Conservation (phyloP, 371 early-diverging fungal genomes). For the Lichtheimia hyalospora region DNA sequence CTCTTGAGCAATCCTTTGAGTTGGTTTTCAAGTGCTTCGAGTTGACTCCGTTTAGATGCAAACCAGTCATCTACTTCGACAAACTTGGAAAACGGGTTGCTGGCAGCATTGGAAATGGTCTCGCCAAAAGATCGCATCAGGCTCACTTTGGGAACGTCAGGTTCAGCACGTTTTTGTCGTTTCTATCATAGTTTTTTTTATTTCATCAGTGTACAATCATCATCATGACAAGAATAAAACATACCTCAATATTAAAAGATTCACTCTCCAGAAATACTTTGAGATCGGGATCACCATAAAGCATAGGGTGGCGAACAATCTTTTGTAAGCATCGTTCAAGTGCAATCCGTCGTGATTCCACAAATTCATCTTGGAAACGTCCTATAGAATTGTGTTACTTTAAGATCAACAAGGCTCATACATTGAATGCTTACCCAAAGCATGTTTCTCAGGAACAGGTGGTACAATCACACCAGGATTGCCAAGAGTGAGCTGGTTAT, state of each 20-base stretch:
- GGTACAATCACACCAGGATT: conserved; percentile 93
- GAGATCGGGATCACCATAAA: conserved; percentile 83
- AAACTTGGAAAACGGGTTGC: conserved; percentile 46
- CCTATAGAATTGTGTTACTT: conserved; percentile 41
- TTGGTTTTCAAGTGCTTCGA: conserved; percentile 85
- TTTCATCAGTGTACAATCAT: neutral
- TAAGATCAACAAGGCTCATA: no score
- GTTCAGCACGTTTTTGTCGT: conserved; percentile 49
- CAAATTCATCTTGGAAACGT: conserved; percentile 94
- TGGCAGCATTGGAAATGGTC: conserved; percentile 43
- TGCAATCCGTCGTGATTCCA: conserved; percentile 83
- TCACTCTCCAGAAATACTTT: conserved; percentile 89
- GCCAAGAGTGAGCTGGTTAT: conserved; percentile 74
- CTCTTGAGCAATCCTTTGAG: conserved; percentile 80
- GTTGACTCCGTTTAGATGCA: conserved; percentile 71
- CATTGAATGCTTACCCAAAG: conserved; percentile 52
- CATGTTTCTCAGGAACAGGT: conserved; percentile 93
- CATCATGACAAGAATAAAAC: neutral
- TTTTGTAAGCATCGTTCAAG: conserved; percentile 83
- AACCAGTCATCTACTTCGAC: conserved; percentile 71
- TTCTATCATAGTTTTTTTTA: conserved; percentile 20
- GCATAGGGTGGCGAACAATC: conserved; percentile 80
- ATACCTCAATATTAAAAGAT: conserved; percentile 70
- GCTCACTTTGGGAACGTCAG: conserved; percentile 38
- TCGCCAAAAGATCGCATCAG: conserved; percentile 48